A percentile compares a stretch with the other conserved stretches of the same genome.
These are phyloP conservation scores for Ophiobolus disseminans DNA, from an alignment of 2,329 filamentous ascomycete genomes.

Conservation along the genomic window DNA sequence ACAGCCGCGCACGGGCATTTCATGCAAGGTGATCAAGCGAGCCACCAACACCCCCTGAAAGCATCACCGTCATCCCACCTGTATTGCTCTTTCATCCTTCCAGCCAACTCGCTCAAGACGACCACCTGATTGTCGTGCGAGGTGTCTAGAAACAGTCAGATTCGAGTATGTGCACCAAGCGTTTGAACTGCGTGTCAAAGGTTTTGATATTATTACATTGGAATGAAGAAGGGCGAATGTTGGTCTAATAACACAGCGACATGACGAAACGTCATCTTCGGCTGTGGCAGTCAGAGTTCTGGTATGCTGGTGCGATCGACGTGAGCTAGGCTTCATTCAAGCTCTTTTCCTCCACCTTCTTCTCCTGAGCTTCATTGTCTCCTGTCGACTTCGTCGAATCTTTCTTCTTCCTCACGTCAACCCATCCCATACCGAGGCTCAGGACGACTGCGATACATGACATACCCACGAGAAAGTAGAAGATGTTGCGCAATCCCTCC, in stretches of 20 bases:
- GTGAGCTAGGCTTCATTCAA: background rate
- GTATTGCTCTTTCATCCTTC: background rate
- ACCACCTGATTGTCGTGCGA: too few species aligned
- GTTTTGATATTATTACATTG: too few species aligned
- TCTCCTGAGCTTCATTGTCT: background rate
- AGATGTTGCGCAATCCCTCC: constrained; percentile 32
- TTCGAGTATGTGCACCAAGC: too few species aligned
- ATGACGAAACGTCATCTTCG: too few species aligned
- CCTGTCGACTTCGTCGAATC: background rate
- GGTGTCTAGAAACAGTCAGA: background rate
- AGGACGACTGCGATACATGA: constrained; percentile 14
- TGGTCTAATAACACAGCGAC: too few species aligned
- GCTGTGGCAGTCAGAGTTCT: too few species aligned
- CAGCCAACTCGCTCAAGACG: too few species aligned
- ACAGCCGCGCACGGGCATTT: constrained; percentile 20
- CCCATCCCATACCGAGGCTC: constrained; percentile 34
- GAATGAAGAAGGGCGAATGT: too few species aligned
- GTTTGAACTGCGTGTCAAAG: too few species aligned
- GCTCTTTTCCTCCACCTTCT: background rate
- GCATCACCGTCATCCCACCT: background rate
- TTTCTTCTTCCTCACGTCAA: constrained; percentile 29
- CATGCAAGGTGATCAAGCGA: constrained; percentile 15
- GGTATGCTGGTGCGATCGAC: too few species aligned
- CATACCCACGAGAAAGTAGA: constrained; percentile 29
- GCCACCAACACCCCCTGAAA: background rate